phyloP scores from a whole-genome alignment of 2,329 filamentous ascomycete species.

The Ceratocystis lukuohia region DNA sequence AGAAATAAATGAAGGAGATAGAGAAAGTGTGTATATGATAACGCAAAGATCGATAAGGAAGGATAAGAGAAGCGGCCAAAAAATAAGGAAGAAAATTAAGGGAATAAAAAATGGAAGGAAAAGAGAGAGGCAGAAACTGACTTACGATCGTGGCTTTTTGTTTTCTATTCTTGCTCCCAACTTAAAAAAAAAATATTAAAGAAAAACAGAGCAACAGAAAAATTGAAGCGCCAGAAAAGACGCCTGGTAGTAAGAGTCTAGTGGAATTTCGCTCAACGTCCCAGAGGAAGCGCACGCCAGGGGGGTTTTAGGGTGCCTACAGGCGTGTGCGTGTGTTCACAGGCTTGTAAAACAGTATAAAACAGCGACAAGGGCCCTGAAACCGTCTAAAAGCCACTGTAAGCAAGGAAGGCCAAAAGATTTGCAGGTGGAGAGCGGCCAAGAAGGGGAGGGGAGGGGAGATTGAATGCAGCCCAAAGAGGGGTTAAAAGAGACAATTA shows the following conservation, averaged over 20 bases:
- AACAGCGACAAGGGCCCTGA: constrained; percentile 1
- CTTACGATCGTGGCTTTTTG: background rate
- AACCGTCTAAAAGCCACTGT: background rate
- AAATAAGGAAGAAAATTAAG: background rate
- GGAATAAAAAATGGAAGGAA: background rate
- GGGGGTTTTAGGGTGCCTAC: no score
- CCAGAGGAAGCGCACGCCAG: no score
- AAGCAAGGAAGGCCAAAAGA: background rate
- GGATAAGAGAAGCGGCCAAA: background rate
- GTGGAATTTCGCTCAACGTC: background rate
- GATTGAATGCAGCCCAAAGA: constrained; percentile 10
- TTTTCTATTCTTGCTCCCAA: background rate
- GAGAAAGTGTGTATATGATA: background rate
- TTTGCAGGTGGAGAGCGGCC: background rate
- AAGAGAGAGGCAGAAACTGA: background rate
- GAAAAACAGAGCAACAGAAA: background rate
- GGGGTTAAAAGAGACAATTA: constrained; percentile 2
- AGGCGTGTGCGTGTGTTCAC: no score
- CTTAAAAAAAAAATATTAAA: background rate
- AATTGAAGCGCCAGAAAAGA: background rate
- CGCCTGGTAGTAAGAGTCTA: background rate
- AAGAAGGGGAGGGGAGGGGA: background rate
- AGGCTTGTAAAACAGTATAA: background rate
- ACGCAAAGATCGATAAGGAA: background rate
- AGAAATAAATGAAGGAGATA: background rate